Conservation (phyloP, 768 basidiomycete species). For the Tricholoma terreum region DNA sequence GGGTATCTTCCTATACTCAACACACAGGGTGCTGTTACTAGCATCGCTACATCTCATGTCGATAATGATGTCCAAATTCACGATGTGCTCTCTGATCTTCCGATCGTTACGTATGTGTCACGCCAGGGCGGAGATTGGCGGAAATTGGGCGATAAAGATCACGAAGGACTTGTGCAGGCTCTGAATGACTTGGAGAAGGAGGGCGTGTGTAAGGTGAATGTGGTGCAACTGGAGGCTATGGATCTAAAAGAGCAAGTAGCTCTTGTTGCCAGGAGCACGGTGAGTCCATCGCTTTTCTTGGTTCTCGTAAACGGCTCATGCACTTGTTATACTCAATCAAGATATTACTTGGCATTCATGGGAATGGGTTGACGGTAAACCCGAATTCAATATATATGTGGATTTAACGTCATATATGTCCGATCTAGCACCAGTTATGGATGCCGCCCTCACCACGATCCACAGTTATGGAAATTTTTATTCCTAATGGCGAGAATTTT, state of each 20-base stretch:
- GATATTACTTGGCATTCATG: constrained; percentile 66
- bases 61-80: neutral
- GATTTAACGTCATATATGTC: neutral
- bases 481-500: constrained; percentile 44
- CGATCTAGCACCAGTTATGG: constrained; percentile 51
- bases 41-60: constrained; percentile 1
- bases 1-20: constrained; percentile 28
- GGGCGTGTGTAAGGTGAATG: constrained; percentile 51
- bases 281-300: constrained; percentile 25
- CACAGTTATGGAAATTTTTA: constrained; percentile 70
- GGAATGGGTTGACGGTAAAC: constrained; percentile 62
- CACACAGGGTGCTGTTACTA: constrained; percentile 4
- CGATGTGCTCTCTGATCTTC: constrained; percentile 16
- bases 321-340: constrained; percentile 15
- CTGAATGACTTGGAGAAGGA: constrained; percentile 46
- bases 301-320: neutral
- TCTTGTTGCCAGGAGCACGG: constrained; percentile 59
- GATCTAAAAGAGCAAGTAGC: constrained; percentile 61
- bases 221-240: constrained; percentile 38
- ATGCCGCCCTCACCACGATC: constrained; percentile 63
- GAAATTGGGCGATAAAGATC: constrained; percentile 42
- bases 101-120: constrained; percentile 56
- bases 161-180: constrained; percentile 44
- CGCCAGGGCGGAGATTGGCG: constrained; percentile 46
- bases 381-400: neutral